These are phyloP conservation scores for Aspergillus oerlinghausenensis DNA, from an alignment of 2,329 filamentous ascomycete genomes.

Conservation along the genomic window DNA sequence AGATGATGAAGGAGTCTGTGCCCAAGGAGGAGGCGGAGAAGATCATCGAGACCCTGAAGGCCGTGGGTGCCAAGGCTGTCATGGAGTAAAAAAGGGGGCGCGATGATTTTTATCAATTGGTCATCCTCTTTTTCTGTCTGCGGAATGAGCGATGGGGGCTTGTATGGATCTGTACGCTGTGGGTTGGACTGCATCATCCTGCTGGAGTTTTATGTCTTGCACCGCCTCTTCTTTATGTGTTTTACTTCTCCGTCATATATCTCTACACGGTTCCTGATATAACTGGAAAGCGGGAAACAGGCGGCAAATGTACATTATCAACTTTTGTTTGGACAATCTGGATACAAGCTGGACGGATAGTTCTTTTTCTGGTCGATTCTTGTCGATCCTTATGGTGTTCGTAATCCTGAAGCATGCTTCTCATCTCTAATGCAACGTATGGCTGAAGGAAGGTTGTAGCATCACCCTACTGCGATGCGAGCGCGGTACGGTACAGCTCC, in stretches of 20 bases:
- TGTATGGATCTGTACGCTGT: slow-evolving; percentile 13
- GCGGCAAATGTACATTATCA: slow-evolving; percentile 38
- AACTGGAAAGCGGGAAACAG: slow-evolving; percentile 21
- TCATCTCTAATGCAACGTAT: not conserved
- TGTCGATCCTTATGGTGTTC: too few relatives aligned
- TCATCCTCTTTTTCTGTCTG: slow-evolving; percentile 3
- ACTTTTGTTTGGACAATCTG: slow-evolving; percentile 20
- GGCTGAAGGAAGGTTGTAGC: not conserved
- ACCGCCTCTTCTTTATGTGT: slow-evolving; percentile 15
- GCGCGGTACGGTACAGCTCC: not conserved
- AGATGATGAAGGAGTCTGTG: slow-evolving; percentile 98
- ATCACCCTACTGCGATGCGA: not conserved
- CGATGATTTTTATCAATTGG: slow-evolving; percentile 6
- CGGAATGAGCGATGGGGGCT: slow-evolving; percentile 6
- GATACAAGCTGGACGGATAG: slow-evolving; percentile 10
- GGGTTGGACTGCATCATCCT: slow-evolving; percentile 20
- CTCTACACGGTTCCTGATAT: slow-evolving; percentile 17
- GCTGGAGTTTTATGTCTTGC: slow-evolving; percentile 19
- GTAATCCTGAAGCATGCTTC: not conserved
- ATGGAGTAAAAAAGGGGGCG: slow-evolving; percentile 63
- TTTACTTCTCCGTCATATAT: slow-evolving; percentile 20
- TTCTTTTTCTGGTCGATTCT: not conserved
- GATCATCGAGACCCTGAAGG: slow-evolving; percentile 93
- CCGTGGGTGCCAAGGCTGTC: slow-evolving; percentile 76
- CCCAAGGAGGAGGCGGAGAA: slow-evolving; percentile 99